These are phyloP conservation scores for Thelonectria olida DNA, from an alignment of 2,329 filamentous ascomycete genomes.

Conservation along the genomic window DNA sequence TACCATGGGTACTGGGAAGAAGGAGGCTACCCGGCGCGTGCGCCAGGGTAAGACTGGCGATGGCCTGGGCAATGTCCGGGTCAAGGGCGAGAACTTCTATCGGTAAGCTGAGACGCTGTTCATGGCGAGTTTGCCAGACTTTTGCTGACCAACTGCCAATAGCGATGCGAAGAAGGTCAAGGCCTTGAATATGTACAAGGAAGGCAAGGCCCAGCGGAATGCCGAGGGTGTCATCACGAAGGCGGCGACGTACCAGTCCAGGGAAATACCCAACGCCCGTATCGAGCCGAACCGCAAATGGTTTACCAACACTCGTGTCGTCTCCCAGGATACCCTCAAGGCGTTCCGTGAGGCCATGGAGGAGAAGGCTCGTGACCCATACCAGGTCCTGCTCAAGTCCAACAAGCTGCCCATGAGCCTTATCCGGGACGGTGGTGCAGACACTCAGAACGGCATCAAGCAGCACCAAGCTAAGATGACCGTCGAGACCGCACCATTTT, in stretches of 20 bases:
- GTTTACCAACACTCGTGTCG: slow-evolving; percentile 93
- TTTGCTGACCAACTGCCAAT: slow-evolving; percentile 21
- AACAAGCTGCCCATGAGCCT: slow-evolving; percentile 98
- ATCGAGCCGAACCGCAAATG: slow-evolving; percentile 97
- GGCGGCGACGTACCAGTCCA: slow-evolving; percentile 84
- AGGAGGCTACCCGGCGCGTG: slow-evolving; percentile 83
- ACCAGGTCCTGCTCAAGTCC: slow-evolving; percentile 92
- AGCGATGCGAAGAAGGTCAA: slow-evolving; percentile 86
- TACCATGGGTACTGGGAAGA: slow-evolving; percentile 89
- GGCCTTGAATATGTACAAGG: slow-evolving; percentile 88
- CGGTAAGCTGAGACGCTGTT: slow-evolving; percentile 58
- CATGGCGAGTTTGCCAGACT: background rate
- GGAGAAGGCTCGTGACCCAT: slow-evolving; percentile 89
- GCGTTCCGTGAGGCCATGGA: slow-evolving; percentile 93
- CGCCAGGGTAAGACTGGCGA: slow-evolving; percentile 86
- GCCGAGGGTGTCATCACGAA: slow-evolving; percentile 84
- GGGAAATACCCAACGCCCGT: slow-evolving; percentile 81
- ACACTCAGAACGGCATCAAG: slow-evolving; percentile 80
- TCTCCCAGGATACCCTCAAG: slow-evolving; percentile 86
- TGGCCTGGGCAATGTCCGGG: slow-evolving; percentile 90
- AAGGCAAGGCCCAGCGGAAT: slow-evolving; percentile 84
- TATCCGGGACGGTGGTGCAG: slow-evolving; percentile 79
- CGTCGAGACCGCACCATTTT: slow-evolving; percentile 86
- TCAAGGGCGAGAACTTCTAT: slow-evolving; percentile 99
- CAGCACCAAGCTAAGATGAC: slow-evolving; percentile 95